Evolutionary conservation across 2,329 filamentous ascomycete genomes (phyloP), one percentile per base, ranked within the genome.

Genomic region (Xylariaceae sp.): DNA sequence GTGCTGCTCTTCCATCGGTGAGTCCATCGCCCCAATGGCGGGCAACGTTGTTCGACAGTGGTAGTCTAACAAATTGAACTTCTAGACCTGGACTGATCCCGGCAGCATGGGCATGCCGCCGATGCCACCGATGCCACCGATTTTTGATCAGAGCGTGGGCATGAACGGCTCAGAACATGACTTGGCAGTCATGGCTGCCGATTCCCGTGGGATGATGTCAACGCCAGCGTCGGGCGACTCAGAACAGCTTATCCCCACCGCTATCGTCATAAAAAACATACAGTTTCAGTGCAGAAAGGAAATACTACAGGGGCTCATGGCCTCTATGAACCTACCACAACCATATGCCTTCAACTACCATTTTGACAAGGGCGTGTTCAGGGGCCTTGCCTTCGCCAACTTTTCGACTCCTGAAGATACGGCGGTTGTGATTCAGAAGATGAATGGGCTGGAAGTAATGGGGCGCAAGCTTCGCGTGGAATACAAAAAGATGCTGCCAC

Each of bases 261-360:
- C 92, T 38, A 97, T 98, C 54, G 92, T 98, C 43, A 97, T 98
- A 67, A 98, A 98, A 70, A 98, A 98, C 61, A 98, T 98, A 26
- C 92, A 94, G 0, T 98, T 98, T 62, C 92, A 94, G 18, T 88
- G 97, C 41, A 89, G 95, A 64, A 97, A 97, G 67, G 92, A 98
- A 65, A 88, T 90, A 55, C 74, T 98, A 27, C 87, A 94, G 23
- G 80, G 83, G 47, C 75, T 96, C 52, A 98, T 98, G 92, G 86
- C 89, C 7, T 87, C 95, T 14, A 78, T 97, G 74, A 85, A 88
- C 51, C 76, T 98, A 27, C 92, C 92, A 1, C 78, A 97, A 51
- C 92, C 92, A 0, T 98, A 98, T 59, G 92, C 92, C 9, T 98
- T 98, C 73, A 98, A 98, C 71, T 97, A 98, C 59, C 92, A 98